Evolutionary conservation across 805 yeast genomes (phyloP), one percentile per base, ranked within the genome.

Genomic region (Cyberlindnera samutprakarnensis): DNA sequence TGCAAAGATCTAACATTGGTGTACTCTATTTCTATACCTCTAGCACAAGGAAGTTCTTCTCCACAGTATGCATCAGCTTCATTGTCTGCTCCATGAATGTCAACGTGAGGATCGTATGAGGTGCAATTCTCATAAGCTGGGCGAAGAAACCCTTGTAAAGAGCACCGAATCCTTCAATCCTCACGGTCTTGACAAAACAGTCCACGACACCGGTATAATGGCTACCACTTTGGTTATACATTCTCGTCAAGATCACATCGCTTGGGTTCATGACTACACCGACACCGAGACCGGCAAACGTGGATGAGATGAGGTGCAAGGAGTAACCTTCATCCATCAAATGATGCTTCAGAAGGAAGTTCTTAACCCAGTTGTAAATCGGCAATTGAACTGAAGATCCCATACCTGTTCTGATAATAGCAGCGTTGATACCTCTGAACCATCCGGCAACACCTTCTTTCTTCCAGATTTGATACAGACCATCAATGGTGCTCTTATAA

Each of bases 351-450:
- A 73, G 60, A 16, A 88, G 56, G 39, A 72, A 66, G 41, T 68
- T 60, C 57, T 92, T 92, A 31, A 85, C 74, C 37, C 72, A 72
- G 55, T 78, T 82, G 62, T 92, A 92, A 30, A 87, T 76, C 12
- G 98, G 97, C 46, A 92, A 64, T 62, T 92, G 98, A 24, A 85
- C 96, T 17, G 95, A 72, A 7, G 98, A 92, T 2, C 97, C 98
- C 35, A 87, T 81, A 49, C 96, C 95, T 2, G 97, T 92, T 60
- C 98, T 73, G 40, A 92, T 62, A 20, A 87, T 74, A 2, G 98
- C 97, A 3, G 98, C 95, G 51, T 85, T 95, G 5, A 87, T 85
- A 42, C 98, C 98, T 41, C 94, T 69, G 59, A 75, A 90, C 39
- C 83, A 64, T 6, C 96, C 97, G 35, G 54, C 60, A 37, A 84